phyloP scores from a whole-genome alignment of 202 grass and related monocot genomes.

The Digitaria exilis region DNA sequence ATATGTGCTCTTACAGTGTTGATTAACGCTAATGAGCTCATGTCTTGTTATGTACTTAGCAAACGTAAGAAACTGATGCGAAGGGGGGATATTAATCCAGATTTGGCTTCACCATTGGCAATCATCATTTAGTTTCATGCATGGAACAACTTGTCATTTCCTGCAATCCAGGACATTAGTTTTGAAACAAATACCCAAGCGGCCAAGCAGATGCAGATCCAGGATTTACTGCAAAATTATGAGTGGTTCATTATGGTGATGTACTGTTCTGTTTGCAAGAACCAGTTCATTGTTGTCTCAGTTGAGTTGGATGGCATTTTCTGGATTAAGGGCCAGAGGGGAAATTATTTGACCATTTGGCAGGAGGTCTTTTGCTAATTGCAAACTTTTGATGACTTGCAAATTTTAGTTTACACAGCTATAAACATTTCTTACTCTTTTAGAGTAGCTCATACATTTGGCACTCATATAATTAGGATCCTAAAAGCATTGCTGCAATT shows the following conservation, averaged over 20 bases:
- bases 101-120: not conserved
- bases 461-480: not conserved
- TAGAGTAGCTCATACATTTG: not conserved
- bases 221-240: not conserved
- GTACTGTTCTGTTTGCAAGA: not conserved
- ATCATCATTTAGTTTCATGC: not conserved
- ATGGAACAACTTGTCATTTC: not conserved
- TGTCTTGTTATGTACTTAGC: not conserved
- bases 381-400: not conserved
- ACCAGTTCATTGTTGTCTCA: not conserved
- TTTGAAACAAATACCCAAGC: not conserved
- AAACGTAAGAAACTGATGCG: too few relatives aligned
- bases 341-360: not conserved
- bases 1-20: not conserved
- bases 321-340: not conserved
- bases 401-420: not conserved
- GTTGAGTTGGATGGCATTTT: not conserved
- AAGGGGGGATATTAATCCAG: too few relatives aligned
- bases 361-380: not conserved
- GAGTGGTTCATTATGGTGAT: not conserved
- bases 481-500: not conserved
- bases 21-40: not conserved
- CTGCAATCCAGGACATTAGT: not conserved
- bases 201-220: too few relatives aligned
- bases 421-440: not conserved